Evolutionary conservation across 805 yeast genomes (phyloP), one percentile per base, ranked within the genome.

Genomic region (Maudiozyma serrabonitensis): DNA sequence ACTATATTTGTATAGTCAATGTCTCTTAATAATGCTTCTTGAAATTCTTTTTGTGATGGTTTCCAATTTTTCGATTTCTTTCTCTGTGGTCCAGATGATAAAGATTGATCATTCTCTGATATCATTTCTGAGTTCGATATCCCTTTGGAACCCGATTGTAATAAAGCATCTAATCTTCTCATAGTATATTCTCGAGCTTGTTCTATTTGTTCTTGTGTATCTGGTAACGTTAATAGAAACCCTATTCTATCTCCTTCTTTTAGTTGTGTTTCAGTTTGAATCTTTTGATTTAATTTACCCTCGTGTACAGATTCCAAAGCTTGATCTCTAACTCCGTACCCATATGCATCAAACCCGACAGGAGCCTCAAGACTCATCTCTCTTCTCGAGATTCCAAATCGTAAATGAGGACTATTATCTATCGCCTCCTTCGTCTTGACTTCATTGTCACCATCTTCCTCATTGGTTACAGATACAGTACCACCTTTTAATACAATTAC

Each of bases 311-410:
- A 78, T 55, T 86, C 85, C 2, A 95, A 90, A 6, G 75, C 73
- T 37, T 76, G 75, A 67, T 91, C 97, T 51, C 97, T 74, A 2
- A 93, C 60, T 2, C 96, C 97, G 65, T 93, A 91, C 0, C 96
- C 91, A 68, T 89, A 93, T 0, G 89, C 91, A 66, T 93, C 98
- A 59, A 79, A 87, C 2, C 99, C 99, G 6, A 90, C 93, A 0
- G 99, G 98, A 0, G 95, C 95, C 56, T 91, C 97, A 42, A 90
- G 67, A 46, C 88, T 79, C 2, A 96, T 93, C 60, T 91, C 98
- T 53, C 88, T 75, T 47, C 98, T 71, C 0, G 84, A 84, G 37
- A 91, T 61, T 0, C 99, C 99, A 28, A 90, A 61, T 28, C 99
- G 69, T 1, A 93, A 88, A 63, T 90, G 91, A 1, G 67, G 59